A percentile compares a stretch with the other conserved stretches of the same genome.
These are phyloP conservation scores for Penicillium thymicola DNA, from an alignment of 2,329 filamentous ascomycete species.

Conservation along the genomic window DNA sequence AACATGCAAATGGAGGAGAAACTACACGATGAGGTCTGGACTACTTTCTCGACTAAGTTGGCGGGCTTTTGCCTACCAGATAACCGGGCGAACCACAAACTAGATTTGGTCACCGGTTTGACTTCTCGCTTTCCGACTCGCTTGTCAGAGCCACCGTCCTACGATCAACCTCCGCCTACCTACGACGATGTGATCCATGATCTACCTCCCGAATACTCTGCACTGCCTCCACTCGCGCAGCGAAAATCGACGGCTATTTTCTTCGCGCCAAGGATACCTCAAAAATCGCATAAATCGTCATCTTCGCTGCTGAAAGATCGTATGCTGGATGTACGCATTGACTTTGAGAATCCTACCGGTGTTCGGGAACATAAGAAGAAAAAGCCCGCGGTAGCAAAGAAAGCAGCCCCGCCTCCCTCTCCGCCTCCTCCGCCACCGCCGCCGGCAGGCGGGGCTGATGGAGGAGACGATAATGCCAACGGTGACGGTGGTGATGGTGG, in stretches of 20 bases:
- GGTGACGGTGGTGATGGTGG: conserved; percentile 34
- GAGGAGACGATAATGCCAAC: conserved; percentile 39
- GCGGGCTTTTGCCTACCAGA: background rate
- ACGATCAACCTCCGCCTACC: conserved; percentile 29
- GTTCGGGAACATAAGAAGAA: conserved; percentile 39
- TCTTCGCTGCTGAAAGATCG: conserved; percentile 10
- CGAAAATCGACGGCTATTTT: conserved; percentile 14
- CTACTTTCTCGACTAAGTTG: background rate
- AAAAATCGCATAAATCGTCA: conserved; percentile 5
- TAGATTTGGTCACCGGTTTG: conserved; percentile 3
- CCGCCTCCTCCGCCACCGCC: conserved; percentile 2
- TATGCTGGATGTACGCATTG: conserved; percentile 16
- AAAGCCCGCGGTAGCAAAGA: conserved; percentile 20
- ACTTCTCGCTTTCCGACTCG: conserved; percentile 5
- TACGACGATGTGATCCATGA: conserved; percentile 34
- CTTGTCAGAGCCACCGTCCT: conserved; percentile 14
- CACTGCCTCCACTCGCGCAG: conserved; percentile 27
- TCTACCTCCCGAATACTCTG: conserved; percentile 34
- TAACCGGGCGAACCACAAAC: background rate
- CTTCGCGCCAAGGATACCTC: conserved; percentile 5
- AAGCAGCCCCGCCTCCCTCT: conserved; percentile 11
- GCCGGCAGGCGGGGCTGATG: conserved; percentile 31
- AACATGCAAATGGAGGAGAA: conserved; percentile 5
- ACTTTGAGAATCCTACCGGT: conserved; percentile 24
- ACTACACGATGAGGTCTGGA: conserved; percentile 14